Evolutionary conservation across 2,329 filamentous ascomycete species (phyloP).

Genomic region (Hypomyces perniciosus): DNA sequence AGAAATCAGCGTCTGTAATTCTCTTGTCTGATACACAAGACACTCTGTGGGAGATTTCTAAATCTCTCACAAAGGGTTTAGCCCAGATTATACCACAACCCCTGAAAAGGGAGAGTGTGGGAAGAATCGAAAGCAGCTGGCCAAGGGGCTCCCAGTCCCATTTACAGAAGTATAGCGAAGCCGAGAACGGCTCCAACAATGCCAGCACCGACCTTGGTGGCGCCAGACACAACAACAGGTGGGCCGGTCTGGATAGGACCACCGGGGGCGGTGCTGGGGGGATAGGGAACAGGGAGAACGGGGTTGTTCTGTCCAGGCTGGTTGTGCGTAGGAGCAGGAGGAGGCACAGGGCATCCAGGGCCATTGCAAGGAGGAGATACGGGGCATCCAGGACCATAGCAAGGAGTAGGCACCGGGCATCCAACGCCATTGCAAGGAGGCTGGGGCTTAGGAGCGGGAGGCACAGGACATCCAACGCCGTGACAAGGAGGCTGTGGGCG

Average conservation of each 20-base stretch:
- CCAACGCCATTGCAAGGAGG: constrained; percentile 7
- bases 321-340: constrained; percentile 3
- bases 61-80: neutral
- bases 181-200: constrained; percentile 18
- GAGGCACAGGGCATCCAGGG: constrained; percentile 1
- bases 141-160: neutral
- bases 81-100: neutral
- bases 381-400: neutral
- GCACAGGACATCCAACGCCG: constrained; percentile 14
- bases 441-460: constrained; percentile 11
- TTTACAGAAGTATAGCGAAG: constrained; percentile 22
- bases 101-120: neutral
- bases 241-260: neutral
- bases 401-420: constrained; percentile 3
- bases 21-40: too few species aligned
- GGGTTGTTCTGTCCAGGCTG: constrained; percentile 4
- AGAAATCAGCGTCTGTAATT: too few species aligned
- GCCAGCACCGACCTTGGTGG: constrained; percentile 20
- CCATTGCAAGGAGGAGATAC: constrained; percentile 9
- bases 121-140: neutral
- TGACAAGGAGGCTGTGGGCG: constrained; percentile 17
- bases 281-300: neutral
- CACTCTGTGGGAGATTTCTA: too few species aligned
- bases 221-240: constrained; percentile 20
- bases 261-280: neutral